phyloP scores from a whole-genome alignment of 75 land plant species.

The Pinus albicaulis region DNA sequence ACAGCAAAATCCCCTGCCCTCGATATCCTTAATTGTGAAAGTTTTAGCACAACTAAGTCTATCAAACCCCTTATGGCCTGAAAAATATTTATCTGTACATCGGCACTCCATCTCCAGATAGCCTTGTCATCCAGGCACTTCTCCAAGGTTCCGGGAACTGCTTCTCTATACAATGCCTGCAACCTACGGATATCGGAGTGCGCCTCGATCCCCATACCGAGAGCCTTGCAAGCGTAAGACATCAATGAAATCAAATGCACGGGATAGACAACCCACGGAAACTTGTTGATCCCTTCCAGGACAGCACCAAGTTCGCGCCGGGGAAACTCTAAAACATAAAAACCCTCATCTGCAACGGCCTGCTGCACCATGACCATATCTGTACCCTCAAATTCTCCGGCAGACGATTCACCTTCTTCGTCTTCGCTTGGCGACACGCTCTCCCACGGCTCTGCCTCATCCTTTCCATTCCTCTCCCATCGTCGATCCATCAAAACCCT shows the following conservation, averaged over 20 bases:
- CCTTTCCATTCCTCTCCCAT: conserved; percentile 1
- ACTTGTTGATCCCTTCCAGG: conserved; percentile 26
- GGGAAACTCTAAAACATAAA: conserved; percentile 18
- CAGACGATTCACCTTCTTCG: conserved; percentile 18
- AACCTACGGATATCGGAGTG: conserved; percentile 5
- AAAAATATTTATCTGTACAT: conserved; percentile 24
- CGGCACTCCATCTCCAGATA: conserved; percentile 31
- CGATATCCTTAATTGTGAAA: conserved; percentile 10
- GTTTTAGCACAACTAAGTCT: conserved; percentile 22
- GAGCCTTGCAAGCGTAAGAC: conserved; percentile 16
- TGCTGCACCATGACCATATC: conserved; percentile 31
- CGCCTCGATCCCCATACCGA: conserved; percentile 15
- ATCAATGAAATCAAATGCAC: conserved; percentile 23
- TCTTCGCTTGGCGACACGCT: conserved; percentile 6
- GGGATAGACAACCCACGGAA: conserved; percentile 28
- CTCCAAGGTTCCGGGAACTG: conserved; percentile 27
- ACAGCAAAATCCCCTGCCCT: conserved; percentile 1
- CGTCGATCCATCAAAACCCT: not conserved
- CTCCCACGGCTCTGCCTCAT: conserved; percentile 12
- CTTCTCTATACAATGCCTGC: conserved; percentile 26
- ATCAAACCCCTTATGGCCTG: conserved; percentile 12
- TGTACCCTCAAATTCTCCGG: conserved; percentile 20
- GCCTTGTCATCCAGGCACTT: conserved; percentile 35
- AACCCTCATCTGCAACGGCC: conserved; percentile 21
- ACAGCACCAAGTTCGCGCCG: conserved; percentile 14